Evolutionary conservation across 139 green algal species (phyloP).

Genomic region (Astrephomene gubernaculifera): DNA sequence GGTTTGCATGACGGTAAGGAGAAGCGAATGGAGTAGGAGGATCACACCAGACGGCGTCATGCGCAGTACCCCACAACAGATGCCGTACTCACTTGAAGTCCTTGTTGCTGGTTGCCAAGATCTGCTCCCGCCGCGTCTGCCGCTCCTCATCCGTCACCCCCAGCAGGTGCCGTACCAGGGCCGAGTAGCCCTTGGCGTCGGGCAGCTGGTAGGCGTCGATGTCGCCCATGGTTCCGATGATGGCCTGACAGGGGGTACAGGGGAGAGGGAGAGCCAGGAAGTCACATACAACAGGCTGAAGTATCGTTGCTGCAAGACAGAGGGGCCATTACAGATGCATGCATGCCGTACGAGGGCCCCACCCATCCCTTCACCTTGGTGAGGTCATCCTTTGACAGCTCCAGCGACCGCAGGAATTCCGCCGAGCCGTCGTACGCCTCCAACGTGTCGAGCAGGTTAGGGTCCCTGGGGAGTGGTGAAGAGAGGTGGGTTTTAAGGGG

Average conservation of each 20-base stretch:
- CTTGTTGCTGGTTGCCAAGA: slow-evolving; percentile 79
- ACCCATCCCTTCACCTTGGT: too few species aligned
- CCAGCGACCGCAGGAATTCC: slow-evolving; percentile 85
- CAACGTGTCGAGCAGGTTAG: slow-evolving; percentile 96
- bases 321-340: too few species aligned
- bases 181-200: slow-evolving; percentile 65
- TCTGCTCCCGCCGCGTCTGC: slow-evolving; percentile 91
- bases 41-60: too few species aligned
- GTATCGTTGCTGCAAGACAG: too few species aligned
- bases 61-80: too few species aligned
- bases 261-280: too few species aligned
- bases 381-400: slow-evolving; percentile 88
- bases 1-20: too few species aligned
- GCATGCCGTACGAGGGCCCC: too few species aligned
- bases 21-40: too few species aligned
- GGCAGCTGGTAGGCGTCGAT: slow-evolving; percentile 59
- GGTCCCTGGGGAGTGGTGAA: slow-evolving; percentile 88
- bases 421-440: slow-evolving; percentile 89
- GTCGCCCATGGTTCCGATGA: slow-evolving; percentile 79
- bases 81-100: slow-evolving; percentile 88
- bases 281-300: too few species aligned
- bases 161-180: slow-evolving; percentile 93
- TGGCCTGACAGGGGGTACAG: slow-evolving; percentile 75
- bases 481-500: too few species aligned
- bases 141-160: slow-evolving; percentile 93